phyloP scores from a whole-genome alignment of 1,139 yeast species.

The Pichia sp. region DNA sequence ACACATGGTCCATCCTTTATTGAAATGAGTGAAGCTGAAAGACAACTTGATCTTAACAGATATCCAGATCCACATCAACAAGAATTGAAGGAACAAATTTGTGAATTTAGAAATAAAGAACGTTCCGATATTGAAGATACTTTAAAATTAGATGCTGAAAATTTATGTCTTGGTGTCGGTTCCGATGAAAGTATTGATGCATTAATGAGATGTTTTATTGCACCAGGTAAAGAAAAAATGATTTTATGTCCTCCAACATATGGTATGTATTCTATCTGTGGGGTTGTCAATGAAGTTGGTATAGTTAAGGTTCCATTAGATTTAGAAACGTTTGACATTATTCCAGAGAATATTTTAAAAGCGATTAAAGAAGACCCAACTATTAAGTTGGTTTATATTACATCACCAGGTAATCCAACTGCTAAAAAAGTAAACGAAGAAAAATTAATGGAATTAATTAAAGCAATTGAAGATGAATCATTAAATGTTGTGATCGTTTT shows the following conservation, averaged over 20 bases:
- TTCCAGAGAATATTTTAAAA: slow-evolving; percentile 49
- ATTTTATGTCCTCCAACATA: slow-evolving; percentile 92
- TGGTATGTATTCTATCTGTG: slow-evolving; percentile 93
- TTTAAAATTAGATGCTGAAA: slow-evolving; percentile 47
- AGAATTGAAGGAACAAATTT: slow-evolving; percentile 67
- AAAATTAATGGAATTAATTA: slow-evolving; percentile 46
- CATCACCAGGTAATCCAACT: slow-evolving; percentile 99
- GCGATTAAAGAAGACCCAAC: slow-evolving; percentile 48
- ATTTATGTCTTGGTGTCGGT: slow-evolving; percentile 91
- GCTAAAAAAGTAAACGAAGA: slow-evolving; percentile 53
- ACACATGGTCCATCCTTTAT: slow-evolving; percentile 81
- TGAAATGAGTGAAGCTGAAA: slow-evolving; percentile 35
- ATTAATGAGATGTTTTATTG: slow-evolving; percentile 75
- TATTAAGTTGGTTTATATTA: slow-evolving; percentile 72
- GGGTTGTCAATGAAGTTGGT: slow-evolving; percentile 80
- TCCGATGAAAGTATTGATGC: slow-evolving; percentile 95
- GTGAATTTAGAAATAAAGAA: slow-evolving; percentile 59
- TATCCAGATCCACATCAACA: slow-evolving; percentile 96
- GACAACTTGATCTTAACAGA: slow-evolving; percentile 58
- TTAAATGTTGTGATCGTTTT: slow-evolving; percentile 82
- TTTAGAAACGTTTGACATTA: slow-evolving; percentile 59
- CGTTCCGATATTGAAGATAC: slow-evolving; percentile 4
- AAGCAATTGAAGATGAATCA: slow-evolving; percentile 32
- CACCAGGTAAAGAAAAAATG: slow-evolving; percentile 76
- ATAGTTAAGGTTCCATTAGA: slow-evolving; percentile 66